Evolutionary conservation across 441 rosid species (phyloP), one percentile per base, ranked within the genome.

Genomic region (Biscutella laevigata): DNA sequence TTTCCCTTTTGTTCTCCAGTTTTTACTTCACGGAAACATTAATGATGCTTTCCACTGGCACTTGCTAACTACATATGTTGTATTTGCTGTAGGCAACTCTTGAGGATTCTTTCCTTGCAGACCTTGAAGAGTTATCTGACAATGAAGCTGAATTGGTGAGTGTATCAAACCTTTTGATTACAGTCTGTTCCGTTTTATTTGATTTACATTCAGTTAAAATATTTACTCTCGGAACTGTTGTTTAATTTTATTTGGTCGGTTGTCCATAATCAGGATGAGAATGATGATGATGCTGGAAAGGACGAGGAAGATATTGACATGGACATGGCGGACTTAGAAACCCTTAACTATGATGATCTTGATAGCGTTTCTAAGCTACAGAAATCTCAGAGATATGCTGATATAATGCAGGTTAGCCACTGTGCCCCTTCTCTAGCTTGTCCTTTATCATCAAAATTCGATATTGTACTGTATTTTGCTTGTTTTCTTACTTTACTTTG

Each of bases 81-180:
- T 34, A 20, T 27, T 44, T 33, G 9, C 68, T 70, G 11, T 70
- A 90, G 92, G 89, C 91, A 24, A 81, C 85, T 48, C 88, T 89
- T 39, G 94, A 83, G 13, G 97, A 86, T 74, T 86, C 94, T 17
- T 86, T 90, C 62, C 84, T 90, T 6, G 94, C 95, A 0, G 95
- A 86, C 68, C 89, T 90, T 21, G 95, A 84, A 6, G 94, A 90
- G 54, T 68, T 88, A 71, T 91, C 98, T 25, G 96, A 85, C 61
- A 88, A 91, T 43, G 98, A 88, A 65, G 87, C 85, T 13, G 84
- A 82, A 61, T 15, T 57, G 42, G 91, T 85, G 34, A 87, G 86
- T 59, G 28, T 40, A 2, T 3, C 2, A 5, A 4, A 15, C 13
- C 1, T 0, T 1, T 38, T 36, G 5, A 13, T 21, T 15, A 17